Percentiles rank a stretch among this genome's conserved stretches.
Conservation (phyloP, 176 grass and related monocot species). For the Rhipidocladum racemiflorum region DNA sequence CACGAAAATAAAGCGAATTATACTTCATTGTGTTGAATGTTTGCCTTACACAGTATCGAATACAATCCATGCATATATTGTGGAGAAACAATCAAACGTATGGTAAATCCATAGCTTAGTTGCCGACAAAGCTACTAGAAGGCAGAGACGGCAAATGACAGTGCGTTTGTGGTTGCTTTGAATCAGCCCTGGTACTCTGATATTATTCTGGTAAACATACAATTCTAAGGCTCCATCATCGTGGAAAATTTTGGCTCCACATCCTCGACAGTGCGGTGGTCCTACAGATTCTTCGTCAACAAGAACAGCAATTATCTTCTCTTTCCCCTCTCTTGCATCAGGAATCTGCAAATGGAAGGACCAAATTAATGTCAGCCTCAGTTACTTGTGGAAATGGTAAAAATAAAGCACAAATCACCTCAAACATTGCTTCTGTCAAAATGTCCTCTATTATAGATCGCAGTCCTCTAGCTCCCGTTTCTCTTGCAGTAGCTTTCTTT, state of each 20-base stretch:
- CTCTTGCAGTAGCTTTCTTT: constrained; percentile 43
- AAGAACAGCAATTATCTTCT: constrained; percentile 63
- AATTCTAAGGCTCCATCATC: constrained; percentile 53
- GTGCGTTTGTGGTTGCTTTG: constrained; percentile 10
- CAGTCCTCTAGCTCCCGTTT: constrained; percentile 48
- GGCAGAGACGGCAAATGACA: constrained; percentile 23
- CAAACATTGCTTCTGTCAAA: constrained; percentile 77
- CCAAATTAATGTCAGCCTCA: not conserved
- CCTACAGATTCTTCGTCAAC: constrained; percentile 69
- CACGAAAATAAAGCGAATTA: not conserved
- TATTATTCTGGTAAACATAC: constrained; percentile 44
- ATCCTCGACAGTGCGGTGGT: constrained; percentile 19
- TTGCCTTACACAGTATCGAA: constrained; percentile 30
- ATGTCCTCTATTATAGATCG: constrained; percentile 54
- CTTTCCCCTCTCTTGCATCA: constrained; percentile 40
- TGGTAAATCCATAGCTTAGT: constrained; percentile 45
- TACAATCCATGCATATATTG: constrained; percentile 23
- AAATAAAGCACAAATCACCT: constrained; percentile 34
- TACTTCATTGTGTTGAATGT: constrained; percentile 31
- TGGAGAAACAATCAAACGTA: constrained; percentile 35
- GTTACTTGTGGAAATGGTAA: not conserved
- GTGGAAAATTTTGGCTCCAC: constrained; percentile 56
- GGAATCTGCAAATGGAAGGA: constrained; percentile 44
- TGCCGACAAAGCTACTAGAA: constrained; percentile 31
- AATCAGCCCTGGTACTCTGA: constrained; percentile 22